Conservation (phyloP, 1,284 basidiomycete genomes). For the Leccinum angustisporum region DNA sequence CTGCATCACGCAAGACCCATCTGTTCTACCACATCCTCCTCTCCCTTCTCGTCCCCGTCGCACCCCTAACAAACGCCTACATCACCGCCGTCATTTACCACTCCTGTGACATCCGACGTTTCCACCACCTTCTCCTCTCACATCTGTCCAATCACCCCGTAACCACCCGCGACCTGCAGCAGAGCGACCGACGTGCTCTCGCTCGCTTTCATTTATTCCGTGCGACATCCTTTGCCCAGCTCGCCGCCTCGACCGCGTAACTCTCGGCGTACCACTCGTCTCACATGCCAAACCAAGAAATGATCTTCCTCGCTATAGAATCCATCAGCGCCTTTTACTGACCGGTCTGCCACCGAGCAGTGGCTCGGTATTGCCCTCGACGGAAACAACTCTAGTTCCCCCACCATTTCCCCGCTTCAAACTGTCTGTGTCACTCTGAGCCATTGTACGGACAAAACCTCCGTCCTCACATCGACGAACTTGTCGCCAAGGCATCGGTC, state of each 20-base stretch:
- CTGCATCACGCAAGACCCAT: constrained; percentile 73
- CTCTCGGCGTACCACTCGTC: constrained; percentile 56
- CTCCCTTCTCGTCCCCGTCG: constrained; percentile 57
- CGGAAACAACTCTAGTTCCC: constrained; percentile 13
- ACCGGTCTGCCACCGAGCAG: constrained; percentile 66
- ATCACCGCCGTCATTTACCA: constrained; percentile 63
- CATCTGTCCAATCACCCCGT: constrained; percentile 34
- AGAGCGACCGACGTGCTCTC: constrained; percentile 46
- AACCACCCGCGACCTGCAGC: constrained; percentile 22
- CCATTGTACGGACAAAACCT: constrained; percentile 55
- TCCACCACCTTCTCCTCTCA: constrained; percentile 50
- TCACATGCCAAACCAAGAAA: constrained; percentile 49
- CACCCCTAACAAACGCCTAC: constrained; percentile 36
- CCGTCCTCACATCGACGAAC: constrained; percentile 30
- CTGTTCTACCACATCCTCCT: constrained; percentile 64
- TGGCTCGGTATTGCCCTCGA: constrained; percentile 31
- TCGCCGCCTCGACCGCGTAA: constrained; percentile 62
- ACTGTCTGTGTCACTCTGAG: constrained; percentile 38
- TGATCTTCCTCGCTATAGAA: constrained; percentile 68
- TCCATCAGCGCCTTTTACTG: constrained; percentile 77
- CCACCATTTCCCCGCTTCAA: constrained; percentile 28
- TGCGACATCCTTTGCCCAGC: constrained; percentile 62
- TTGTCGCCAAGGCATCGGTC: constrained; percentile 17
- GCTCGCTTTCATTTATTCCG: constrained; percentile 62
- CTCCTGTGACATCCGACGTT: constrained; percentile 56